Base-by-base conservation (phyloP, 257 asterid genomes). In the Solanum infundibuliforme region DNA sequence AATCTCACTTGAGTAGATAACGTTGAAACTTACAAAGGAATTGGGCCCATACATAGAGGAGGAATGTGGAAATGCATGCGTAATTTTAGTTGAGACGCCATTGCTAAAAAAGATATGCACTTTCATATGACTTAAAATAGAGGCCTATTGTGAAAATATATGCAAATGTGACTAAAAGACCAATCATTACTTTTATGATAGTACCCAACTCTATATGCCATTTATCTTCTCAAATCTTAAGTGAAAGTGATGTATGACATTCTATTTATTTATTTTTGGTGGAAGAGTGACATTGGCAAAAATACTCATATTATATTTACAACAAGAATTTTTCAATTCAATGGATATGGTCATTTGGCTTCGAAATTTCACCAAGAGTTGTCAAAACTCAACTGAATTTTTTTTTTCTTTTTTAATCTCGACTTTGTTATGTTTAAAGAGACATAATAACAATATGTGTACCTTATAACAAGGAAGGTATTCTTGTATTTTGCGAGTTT, bases 201-300 rank as follows among this genome's bases (percentile, higher is more conserved):
- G 82, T 85, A 6, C 88, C 90, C 88, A 82, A 79, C 86, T 43
- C 75, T 85, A 81, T 66, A 41, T 27, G 38, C 29, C 62, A 27
- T 48, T 25, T 69, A 84, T 48, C 23, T 16, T 88, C 43, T 36
- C 68, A 81, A 85, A 87, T 75, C 76, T 29, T 18, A 35, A 83
- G 85, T 81, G 77, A 84, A 86, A 83, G 68, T 86, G 60, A 66
- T 69, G 36, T 36, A 73, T 32, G 69, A 23, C 75, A 87, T 83
- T 82, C 82, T 88, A 76, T 25, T 32, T 55, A 9, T 27, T 86
- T 90, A 89, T 89, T 12, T 91, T 89, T 88, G 92, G 95, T 93
- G 94, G 94, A 92, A 92, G 87, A 84, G 93, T 93, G 92, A 93
- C 94, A 89, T 65, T 60, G 76, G 8, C 68, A 25, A 21, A 52